Conservation (phyloP, 257 asterid genomes). For the Buddleja alternifolia region DNA sequence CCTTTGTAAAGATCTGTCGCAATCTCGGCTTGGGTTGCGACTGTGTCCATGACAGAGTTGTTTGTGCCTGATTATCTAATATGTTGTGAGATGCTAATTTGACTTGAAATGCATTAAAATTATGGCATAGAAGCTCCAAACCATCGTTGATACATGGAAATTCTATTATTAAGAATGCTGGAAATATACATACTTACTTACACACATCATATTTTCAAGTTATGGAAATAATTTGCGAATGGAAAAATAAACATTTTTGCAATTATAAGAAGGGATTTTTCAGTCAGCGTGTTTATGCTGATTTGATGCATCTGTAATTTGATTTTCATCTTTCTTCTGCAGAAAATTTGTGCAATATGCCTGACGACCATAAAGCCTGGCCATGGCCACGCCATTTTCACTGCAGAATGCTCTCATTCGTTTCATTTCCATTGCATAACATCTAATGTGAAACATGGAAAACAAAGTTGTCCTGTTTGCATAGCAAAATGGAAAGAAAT, state of each 20-base stretch:
- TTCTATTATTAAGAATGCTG: not conserved
- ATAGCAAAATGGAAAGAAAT: conserved; percentile 90
- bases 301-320: not conserved
- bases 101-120: not conserved
- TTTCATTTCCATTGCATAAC: conserved; percentile 91
- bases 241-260: not conserved
- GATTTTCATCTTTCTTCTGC: conserved; percentile 33
- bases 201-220: not conserved
- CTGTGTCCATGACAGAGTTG: no score
- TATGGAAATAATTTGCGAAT: not conserved
- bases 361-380: conserved; percentile 70
- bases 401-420: conserved; percentile 94
- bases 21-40: no score
- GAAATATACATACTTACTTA: not conserved
- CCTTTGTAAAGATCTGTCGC: no score
- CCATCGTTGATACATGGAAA: conserved; percentile 1
- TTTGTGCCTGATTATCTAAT: no score
- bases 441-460: conserved; percentile 84
- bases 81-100: not conserved
- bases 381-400: conserved; percentile 86
- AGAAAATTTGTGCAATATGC: conserved; percentile 88
- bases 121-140: not conserved
- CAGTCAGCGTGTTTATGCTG: not conserved
- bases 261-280: no score
- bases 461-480: conserved; percentile 82